Conservation (phyloP, 2,329 filamentous ascomycete genomes). For the Diaporthe aspalathi region DNA sequence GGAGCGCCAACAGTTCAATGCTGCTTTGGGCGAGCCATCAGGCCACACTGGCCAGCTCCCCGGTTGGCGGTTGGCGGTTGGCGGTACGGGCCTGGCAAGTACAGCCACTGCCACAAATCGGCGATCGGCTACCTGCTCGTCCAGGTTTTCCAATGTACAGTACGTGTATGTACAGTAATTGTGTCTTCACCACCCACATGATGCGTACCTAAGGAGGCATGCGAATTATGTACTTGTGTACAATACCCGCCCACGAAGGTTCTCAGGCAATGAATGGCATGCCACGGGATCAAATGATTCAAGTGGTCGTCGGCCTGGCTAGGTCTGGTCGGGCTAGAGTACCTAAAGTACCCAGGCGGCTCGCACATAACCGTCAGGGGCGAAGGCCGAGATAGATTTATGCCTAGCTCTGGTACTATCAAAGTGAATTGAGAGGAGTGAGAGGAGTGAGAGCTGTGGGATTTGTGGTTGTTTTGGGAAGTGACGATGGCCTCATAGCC, state of each 20-base stretch:
- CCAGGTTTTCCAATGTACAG: not conserved
- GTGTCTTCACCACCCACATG: too few species aligned
- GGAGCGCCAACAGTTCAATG: too few species aligned
- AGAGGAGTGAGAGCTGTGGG: constrained; percentile 2
- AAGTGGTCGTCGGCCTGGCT: not conserved
- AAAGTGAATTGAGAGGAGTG: not conserved
- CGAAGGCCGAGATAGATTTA: constrained; percentile 13
- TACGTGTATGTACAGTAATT: constrained; percentile 16
- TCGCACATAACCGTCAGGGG: constrained; percentile 18
- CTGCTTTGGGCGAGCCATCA: too few species aligned
- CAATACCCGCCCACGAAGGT: constrained; percentile 1
- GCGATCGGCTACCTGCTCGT: not conserved
- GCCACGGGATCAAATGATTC: not conserved
- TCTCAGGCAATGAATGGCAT: constrained; percentile 1
- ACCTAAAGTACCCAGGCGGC: too few species aligned
- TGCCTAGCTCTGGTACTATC: too few species aligned
- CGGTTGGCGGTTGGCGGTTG: too few species aligned
- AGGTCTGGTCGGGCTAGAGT: not conserved
- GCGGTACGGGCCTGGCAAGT: not conserved
- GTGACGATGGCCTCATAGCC: constrained; percentile 32
- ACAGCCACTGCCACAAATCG: not conserved
- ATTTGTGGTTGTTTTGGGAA: constrained; percentile 24
- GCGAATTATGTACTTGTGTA: too few species aligned
- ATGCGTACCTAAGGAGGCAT: too few species aligned
- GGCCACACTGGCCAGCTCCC: constrained; percentile 35